Evolutionary conservation across 129 eudicot genomes (phyloP), one percentile per base, ranked within the genome.

Genomic region (Heracleum sosnowskyi): DNA sequence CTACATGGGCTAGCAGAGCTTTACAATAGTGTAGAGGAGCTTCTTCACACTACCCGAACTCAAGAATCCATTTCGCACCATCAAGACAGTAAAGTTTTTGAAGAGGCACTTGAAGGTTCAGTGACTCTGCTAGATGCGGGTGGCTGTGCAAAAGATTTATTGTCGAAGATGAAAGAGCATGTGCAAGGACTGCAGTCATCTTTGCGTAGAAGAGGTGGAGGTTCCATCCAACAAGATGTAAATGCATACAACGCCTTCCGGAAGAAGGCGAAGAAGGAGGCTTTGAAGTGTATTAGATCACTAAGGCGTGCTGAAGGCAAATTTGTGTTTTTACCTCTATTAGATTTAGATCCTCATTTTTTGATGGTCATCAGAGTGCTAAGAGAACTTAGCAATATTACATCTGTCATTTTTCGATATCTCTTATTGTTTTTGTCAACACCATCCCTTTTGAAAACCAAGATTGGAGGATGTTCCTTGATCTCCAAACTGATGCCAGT

Each of bases 11-110:
- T 91, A 46, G 85, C 86, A 11, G 89, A 89, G 83, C 74, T 89
- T 57, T 89, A 91, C 81, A 85, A 83, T 77, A 78, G 80, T 74
- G 85, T 87, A 4, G 89, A 87, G 78, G 89, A 87, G 24, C 89
- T 89, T 41, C 69, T 86, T 42, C 84, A 79, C 37, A 84, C 88
- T 64, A 71, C 85, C 28, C 41, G 64, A 51, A 70, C 90, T 49
- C 91, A 80, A 78, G 82, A 77, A 77, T 74, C 80, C 75, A 79
- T 80, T 80, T 45, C 46, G 51, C 77, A 73, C 49, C 85, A 82
- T 62, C 80, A 80, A 28, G 51, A 77, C 53, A 83, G 80, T 33
- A 64, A 72, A n/a, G 60, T 86, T 34, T 45, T 87, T 6, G 91
- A 90, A 73, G 85, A 83, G 13, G 87, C 88, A 15, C 77, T 92